These are phyloP conservation scores for Cucumis melo DNA, from an alignment of 306 rosid species.

Conservation along the genomic window DNA sequence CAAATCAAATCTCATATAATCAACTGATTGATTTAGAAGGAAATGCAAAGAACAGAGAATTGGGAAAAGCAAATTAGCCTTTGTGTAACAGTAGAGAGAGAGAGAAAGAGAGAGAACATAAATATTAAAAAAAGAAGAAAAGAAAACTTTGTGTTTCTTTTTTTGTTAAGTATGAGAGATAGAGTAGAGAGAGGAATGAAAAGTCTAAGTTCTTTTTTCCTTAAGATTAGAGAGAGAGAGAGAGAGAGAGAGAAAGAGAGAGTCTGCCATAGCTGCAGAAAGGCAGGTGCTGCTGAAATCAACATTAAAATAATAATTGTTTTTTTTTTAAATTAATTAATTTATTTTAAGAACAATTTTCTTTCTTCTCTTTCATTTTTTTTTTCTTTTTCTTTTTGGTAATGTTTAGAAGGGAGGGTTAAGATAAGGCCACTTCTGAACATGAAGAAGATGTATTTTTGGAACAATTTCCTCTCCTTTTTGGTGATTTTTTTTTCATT, in stretches of 20 bases:
- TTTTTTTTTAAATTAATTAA: too few relatives aligned
- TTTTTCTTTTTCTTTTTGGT: background rate
- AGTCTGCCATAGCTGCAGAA: slow-evolving; percentile 63
- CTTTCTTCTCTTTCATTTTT: too few relatives aligned
- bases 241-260: background rate
- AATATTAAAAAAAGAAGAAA: background rate
- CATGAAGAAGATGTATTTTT: background rate
- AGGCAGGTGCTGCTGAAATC: slow-evolving; percentile 13
- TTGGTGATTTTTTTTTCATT: too few relatives aligned
- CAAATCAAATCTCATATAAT: background rate
- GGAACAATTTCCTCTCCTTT: background rate
- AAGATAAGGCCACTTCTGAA: background rate
- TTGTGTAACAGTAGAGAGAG: slow-evolving; percentile 6
- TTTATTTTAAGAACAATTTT: background rate
- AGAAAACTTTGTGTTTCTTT: background rate
- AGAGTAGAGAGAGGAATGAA: background rate
- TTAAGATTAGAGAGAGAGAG: background rate
- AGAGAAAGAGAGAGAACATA: background rate
- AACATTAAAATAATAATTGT: too few relatives aligned
- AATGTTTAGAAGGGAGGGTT: background rate
- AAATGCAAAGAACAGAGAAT: background rate
- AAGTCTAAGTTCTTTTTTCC: background rate
- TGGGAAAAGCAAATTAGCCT: background rate
- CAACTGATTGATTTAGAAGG: background rate
- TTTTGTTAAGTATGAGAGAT: background rate